Evolutionary conservation across 495 filamentous ascomycete species (phyloP).

Genomic region (Immersiella caudata): DNA sequence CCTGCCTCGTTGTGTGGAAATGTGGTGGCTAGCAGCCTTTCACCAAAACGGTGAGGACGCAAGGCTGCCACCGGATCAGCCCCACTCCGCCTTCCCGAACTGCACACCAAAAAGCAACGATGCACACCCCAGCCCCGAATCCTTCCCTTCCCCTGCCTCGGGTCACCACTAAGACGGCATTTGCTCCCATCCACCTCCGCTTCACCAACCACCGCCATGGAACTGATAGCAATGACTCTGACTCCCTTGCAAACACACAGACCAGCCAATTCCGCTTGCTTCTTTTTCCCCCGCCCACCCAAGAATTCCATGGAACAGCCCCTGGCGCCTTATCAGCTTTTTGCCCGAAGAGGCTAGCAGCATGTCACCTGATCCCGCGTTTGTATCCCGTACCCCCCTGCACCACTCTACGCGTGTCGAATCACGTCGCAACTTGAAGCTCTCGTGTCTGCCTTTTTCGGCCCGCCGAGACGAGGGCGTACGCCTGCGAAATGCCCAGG

Average conservation of each 20-base stretch:
- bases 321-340: slow-evolving; percentile 19
- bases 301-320: slow-evolving; percentile 14
- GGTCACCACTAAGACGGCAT: slow-evolving; percentile 4
- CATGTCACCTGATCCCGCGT: slow-evolving; percentile 34
- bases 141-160: slow-evolving; percentile 14
- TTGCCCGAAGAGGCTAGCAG: slow-evolving; percentile 23
- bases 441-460: slow-evolving; percentile 28
- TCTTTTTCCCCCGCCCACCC: slow-evolving; percentile 21
- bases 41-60: slow-evolving; percentile 13
- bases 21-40: slow-evolving; percentile 25
- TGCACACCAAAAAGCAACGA: slow-evolving; percentile 15
- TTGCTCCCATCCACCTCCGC: slow-evolving; percentile 7
- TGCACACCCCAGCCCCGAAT: neutral
- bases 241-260: slow-evolving; percentile 20
- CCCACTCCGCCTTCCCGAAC: slow-evolving; percentile 15
- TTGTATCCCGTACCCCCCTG: slow-evolving; percentile 18
- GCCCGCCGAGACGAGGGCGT: slow-evolving; percentile 26
- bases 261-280: slow-evolving; percentile 27
- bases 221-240: slow-evolving; percentile 24
- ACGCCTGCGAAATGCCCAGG: slow-evolving; percentile 30
- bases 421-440: slow-evolving; percentile 31
- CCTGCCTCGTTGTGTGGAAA: slow-evolving; percentile 18
- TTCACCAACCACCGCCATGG: slow-evolving; percentile 17
- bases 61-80: slow-evolving; percentile 30
- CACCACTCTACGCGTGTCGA: slow-evolving; percentile 31